Conservation (phyloP, 2,329 filamentous ascomycete species). For the Colletotrichum neosansevieriae region DNA sequence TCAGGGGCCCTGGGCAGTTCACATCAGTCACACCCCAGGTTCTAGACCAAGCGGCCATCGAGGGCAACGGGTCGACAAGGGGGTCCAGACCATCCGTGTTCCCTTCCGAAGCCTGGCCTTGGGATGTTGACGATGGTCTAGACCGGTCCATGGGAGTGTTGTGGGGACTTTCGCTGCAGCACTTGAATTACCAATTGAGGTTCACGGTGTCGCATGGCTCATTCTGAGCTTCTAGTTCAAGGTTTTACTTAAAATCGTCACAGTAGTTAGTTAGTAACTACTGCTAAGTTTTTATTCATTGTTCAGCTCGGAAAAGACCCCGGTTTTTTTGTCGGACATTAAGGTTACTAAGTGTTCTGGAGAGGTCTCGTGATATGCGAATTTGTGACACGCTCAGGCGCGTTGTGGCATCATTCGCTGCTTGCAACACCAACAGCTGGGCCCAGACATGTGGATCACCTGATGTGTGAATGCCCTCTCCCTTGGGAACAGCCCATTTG, state of each 20-base stretch:
- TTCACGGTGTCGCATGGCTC: no score
- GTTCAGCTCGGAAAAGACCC: no score
- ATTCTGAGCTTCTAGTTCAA: no score
- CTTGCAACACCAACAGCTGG: background rate
- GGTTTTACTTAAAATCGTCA: no score
- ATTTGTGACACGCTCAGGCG: background rate
- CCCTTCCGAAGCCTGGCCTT: background rate
- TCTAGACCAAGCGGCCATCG: background rate
- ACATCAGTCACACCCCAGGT: background rate
- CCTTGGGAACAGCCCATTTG: background rate
- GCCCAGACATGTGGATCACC: background rate
- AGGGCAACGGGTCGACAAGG: background rate
- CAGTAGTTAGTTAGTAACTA: no score
- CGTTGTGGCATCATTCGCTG: background rate
- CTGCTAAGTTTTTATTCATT: no score
- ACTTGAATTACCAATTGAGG: no score
- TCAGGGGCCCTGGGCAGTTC: background rate
- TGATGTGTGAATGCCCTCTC: background rate
- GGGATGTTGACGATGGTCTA: conserved; percentile 6
- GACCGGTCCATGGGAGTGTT: conserved; percentile 19
- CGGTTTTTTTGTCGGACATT: no score
- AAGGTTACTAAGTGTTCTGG: no score
- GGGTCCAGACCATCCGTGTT: conserved; percentile 22
- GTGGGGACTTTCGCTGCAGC: no score
- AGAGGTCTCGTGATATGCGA: background rate